phyloP scores from a whole-genome alignment of 169 alveolate species.

The Plasmodium malariae region DNA sequence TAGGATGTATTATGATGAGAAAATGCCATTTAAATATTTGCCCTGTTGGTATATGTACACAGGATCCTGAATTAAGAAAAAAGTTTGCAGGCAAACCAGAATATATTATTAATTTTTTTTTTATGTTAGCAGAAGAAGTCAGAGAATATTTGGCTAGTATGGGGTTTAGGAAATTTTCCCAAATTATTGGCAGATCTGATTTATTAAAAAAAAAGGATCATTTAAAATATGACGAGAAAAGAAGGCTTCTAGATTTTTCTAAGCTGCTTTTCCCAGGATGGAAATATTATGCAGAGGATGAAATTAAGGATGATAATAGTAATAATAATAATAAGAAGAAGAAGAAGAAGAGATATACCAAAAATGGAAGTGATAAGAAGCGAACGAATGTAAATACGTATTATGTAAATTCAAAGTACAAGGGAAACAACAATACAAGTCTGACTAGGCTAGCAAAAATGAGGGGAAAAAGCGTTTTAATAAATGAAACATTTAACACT shows the following conservation, averaged over 20 bases:
- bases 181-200: constrained; percentile 77
- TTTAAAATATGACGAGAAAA: constrained; percentile 71
- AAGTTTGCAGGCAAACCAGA: constrained; percentile 89
- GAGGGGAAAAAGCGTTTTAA: constrained; percentile 38
- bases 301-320: constrained; percentile 27
- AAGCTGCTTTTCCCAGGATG: constrained; percentile 74
- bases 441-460: constrained; percentile 8
- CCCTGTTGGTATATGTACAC: constrained; percentile 89
- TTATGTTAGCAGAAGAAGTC: constrained; percentile 84
- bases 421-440: background rate
- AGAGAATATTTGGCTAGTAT: constrained; percentile 82
- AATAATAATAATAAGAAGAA: background rate
- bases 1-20: constrained; percentile 90
- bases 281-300: constrained; percentile 77
- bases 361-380: constrained; percentile 14
- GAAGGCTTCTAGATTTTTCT: constrained; percentile 67
- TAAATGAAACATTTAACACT: constrained; percentile 50
- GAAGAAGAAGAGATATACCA: constrained; percentile 1
- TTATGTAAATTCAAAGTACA: constrained; percentile 27
- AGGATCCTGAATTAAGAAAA: constrained; percentile 86
- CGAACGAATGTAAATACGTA: background rate
- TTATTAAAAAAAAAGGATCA: constrained; percentile 70
- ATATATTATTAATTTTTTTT: constrained; percentile 84
- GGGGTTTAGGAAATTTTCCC: constrained; percentile 81
- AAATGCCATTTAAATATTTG: constrained; percentile 88